Evolutionary conservation across 2,329 filamentous ascomycete genomes (phyloP).

Genomic region (Sarocladiaceae sp.): DNA sequence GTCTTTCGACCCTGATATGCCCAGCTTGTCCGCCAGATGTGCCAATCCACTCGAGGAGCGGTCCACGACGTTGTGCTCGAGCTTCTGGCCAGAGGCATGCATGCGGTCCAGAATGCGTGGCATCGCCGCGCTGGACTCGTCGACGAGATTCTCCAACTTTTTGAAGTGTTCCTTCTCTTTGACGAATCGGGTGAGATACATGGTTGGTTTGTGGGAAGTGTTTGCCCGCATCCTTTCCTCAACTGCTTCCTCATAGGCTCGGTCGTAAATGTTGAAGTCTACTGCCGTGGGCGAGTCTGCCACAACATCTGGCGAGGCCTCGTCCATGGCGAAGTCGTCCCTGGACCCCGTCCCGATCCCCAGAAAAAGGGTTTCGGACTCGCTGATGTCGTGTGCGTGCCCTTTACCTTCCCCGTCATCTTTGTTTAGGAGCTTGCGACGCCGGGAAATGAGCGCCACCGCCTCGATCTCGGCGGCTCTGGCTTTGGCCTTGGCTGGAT

Average conservation of each 20-base stretch:
- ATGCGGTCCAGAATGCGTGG: slow-evolving; percentile 10
- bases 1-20: slow-evolving; percentile 2
- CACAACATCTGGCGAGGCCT: slow-evolving; percentile 45
- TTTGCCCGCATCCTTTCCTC: slow-evolving; percentile 60
- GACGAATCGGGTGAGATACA: slow-evolving; percentile 45
- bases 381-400: slow-evolving; percentile 53
- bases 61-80: slow-evolving; percentile 4
- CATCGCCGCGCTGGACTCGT: slow-evolving; percentile 18
- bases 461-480: slow-evolving; percentile 41
- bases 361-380: slow-evolving; percentile 55
- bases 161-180: slow-evolving; percentile 35
- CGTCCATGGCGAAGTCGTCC: slow-evolving; percentile 36
- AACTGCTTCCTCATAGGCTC: slow-evolving; percentile 72
- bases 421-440: slow-evolving; percentile 32
- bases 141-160: slow-evolving; percentile 30
- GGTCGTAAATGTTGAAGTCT: slow-evolving; percentile 84
- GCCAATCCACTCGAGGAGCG: not conserved
- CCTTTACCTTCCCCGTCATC: slow-evolving; percentile 36
- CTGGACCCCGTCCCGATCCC: slow-evolving; percentile 65
- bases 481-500: slow-evolving; percentile 18
- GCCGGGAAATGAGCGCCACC: slow-evolving; percentile 36
- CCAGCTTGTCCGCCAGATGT: slow-evolving; percentile 6
- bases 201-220: slow-evolving; percentile 31
- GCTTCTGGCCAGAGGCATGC: slow-evolving; percentile 10
- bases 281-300: slow-evolving; percentile 80